Base-by-base conservation (phyloP, 2,329 filamentous ascomycete species). In the Lecanosticta acicola region DNA sequence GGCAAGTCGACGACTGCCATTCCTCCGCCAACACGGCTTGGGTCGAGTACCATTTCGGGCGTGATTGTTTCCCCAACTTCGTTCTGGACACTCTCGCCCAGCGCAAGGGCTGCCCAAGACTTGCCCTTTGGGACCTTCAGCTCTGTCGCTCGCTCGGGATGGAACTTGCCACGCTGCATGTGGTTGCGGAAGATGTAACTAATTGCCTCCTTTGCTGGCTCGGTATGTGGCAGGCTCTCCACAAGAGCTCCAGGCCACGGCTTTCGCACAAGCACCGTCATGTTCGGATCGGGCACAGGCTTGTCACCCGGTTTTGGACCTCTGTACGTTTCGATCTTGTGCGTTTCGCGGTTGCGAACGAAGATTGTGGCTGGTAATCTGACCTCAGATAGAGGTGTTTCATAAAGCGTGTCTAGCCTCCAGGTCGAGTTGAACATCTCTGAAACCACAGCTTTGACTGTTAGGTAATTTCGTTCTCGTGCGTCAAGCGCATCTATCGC, bases 181-280 rank as follows among this genome's bases (percentile, higher is more conserved):
- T 88, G 80, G 43, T 80, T 81, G 56, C 87, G 86, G 61, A 94
- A 77, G 47, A 98, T 83, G 66, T 98, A 98, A 47, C 85, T 94
- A 56, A 96, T 72, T 4, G 87, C 83, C 38, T 83, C 80, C 20
- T 72, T 71, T 1, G 79, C 79, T 3, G 83, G 84, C 16, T 72
- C 69, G 0, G 87, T 86, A 0, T 73, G 73, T 0, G 93, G 93
- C 2, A 97, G 74, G 11, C 66, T 68, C 13, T 76, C 63, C 9
- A 89, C 70, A 45, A 75, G 66, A 3, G 84, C 79, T 13, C 79
- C 85, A 9, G 87, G 87, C 88, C 88, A 94, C 1, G 87, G 87
- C 54, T 79, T 78, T 11, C 87, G 79, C 3, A 87, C 80, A 19
- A 88, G 70, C 0, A 94, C 87, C 3, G 74, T 81, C 42, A 86